These are phyloP conservation scores for Trypanosoma rangeli DNA, from an alignment of 208 protist species.

Conservation along the genomic window DNA sequence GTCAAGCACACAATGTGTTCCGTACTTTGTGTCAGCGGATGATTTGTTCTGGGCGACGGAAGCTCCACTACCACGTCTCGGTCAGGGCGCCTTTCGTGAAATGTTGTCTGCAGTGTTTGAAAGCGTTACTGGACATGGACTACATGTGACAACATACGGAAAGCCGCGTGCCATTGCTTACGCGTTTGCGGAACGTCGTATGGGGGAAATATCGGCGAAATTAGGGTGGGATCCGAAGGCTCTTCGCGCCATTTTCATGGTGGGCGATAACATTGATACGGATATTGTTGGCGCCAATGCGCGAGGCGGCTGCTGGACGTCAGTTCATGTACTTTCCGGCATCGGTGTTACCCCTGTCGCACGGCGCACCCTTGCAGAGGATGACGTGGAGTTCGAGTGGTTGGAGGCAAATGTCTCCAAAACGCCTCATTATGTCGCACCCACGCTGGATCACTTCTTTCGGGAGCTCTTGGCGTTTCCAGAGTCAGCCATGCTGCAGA, in stretches of 20 bases:
- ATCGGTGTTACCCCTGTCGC: conserved; percentile 61
- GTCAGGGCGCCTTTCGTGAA: conserved; percentile 75
- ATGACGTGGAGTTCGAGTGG: conserved; percentile 74
- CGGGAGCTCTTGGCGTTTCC: conserved; percentile 82
- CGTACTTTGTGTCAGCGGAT: conserved; percentile 69
- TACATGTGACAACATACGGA: conserved; percentile 74
- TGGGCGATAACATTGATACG: conserved; percentile 86
- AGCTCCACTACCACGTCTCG: conserved; percentile 73
- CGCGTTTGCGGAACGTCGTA: conserved; percentile 64
- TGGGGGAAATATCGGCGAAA: conserved; percentile 32
- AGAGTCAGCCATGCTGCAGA: conserved; percentile 58
- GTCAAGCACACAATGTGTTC: conserved; percentile 59
- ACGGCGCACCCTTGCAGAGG: conserved; percentile 49
- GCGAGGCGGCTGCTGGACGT: conserved; percentile 61
- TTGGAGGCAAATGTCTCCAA: conserved; percentile 50
- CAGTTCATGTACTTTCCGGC: conserved; percentile 81
- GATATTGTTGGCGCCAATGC: conserved; percentile 88
- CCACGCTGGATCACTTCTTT: conserved; percentile 88
- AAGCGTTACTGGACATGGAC: conserved; percentile 66
- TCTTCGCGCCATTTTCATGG: conserved; percentile 79
- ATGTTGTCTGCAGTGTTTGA: conserved; percentile 82
- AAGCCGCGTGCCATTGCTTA: conserved; percentile 87
- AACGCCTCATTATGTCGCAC: conserved; percentile 83
- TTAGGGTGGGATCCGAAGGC: conserved; percentile 64
- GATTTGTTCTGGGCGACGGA: conserved; percentile 80